These are phyloP conservation scores for Calonectria montana DNA, from an alignment of 2,329 filamentous ascomycete genomes.

Conservation along the genomic window DNA sequence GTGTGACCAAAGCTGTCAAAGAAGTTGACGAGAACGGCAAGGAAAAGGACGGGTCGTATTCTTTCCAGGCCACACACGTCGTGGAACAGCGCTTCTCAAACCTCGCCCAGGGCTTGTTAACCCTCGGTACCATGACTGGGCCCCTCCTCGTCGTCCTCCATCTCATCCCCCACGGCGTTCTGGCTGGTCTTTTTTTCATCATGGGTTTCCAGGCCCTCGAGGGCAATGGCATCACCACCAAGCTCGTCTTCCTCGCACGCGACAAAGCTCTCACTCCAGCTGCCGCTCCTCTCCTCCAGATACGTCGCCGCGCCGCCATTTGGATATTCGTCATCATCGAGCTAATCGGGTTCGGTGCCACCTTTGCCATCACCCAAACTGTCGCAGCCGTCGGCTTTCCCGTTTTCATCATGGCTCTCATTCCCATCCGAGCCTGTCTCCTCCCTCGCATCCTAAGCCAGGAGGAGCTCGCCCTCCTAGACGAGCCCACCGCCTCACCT, in stretches of 20 bases:
- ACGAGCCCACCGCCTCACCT: slow-evolving; percentile 79
- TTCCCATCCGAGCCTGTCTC: slow-evolving; percentile 73
- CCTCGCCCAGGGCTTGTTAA: slow-evolving; percentile 80
- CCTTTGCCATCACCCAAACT: slow-evolving; percentile 86
- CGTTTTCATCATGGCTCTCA: slow-evolving; percentile 76
- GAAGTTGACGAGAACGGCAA: slow-evolving; percentile 64
- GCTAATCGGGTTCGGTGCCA: slow-evolving; percentile 78
- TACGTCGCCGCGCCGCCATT: slow-evolving; percentile 72
- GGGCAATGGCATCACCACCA: slow-evolving; percentile 81
- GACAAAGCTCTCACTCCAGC: slow-evolving; percentile 72
- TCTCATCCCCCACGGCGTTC: slow-evolving; percentile 81
- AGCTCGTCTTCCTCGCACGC: slow-evolving; percentile 76
- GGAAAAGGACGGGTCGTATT: slow-evolving; percentile 65
- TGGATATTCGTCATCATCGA: slow-evolving; percentile 79
- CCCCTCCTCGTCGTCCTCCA: slow-evolving; percentile 80
- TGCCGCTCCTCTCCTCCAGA: slow-evolving; percentile 68
- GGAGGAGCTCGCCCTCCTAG: slow-evolving; percentile 71
- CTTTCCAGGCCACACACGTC: slow-evolving; percentile 67
- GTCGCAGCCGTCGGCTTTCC: slow-evolving; percentile 86
- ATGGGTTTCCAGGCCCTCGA: slow-evolving; percentile 85
- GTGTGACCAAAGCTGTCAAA: slow-evolving; percentile 70
- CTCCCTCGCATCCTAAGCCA: slow-evolving; percentile 71
- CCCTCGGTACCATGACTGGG: slow-evolving; percentile 81
- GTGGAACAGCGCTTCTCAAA: slow-evolving; percentile 86
- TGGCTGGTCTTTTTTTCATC: slow-evolving; percentile 85